phyloP scores from a whole-genome alignment of 179 eudicot genomes.

The Beta macrorhiza region DNA sequence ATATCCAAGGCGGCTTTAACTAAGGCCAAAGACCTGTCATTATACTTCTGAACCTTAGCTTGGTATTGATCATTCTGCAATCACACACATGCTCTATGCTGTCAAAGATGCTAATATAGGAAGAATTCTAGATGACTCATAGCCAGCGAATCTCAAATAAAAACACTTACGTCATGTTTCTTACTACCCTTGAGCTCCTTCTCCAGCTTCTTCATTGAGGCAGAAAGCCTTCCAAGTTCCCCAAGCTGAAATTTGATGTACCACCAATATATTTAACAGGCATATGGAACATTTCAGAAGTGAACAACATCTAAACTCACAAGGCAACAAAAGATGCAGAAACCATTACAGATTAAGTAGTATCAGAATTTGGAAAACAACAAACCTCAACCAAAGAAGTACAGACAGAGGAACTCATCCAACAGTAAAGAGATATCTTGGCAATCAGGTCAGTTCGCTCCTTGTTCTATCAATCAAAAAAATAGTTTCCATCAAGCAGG shows the following conservation, averaged over 20 bases:
- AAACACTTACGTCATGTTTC: conserved; percentile 46
- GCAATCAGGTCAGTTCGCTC: conserved; percentile 70
- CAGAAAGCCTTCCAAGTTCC: conserved; percentile 87
- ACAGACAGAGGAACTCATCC: conserved; percentile 89
- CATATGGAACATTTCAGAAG: not conserved
- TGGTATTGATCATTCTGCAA: conserved; percentile 77
- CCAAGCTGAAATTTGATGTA: conserved; percentile 48
- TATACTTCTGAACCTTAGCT: conserved; percentile 63
- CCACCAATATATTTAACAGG: not conserved
- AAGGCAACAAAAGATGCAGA: conserved; percentile 22
- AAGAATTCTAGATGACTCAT: too few species aligned
- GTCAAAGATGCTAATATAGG: not conserved
- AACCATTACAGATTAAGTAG: conserved; percentile 1
- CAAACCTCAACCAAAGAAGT: conserved; percentile 83
- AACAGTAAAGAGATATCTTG: conserved; percentile 88
- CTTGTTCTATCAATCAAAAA: conserved; percentile 55
- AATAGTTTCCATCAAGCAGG: conserved; percentile 9
- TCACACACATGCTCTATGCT: conserved; percentile 20
- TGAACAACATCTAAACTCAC: not conserved
- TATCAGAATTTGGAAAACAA: not conserved
- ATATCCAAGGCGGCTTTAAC: conserved; percentile 79
- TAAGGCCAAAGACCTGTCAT: conserved; percentile 80
- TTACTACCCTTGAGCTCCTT: conserved; percentile 71
- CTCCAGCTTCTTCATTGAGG: conserved; percentile 81
- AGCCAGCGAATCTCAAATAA: not conserved